Base-by-base conservation (phyloP, 1,139 yeast species). In the Lodderomyces elongisporus region DNA sequence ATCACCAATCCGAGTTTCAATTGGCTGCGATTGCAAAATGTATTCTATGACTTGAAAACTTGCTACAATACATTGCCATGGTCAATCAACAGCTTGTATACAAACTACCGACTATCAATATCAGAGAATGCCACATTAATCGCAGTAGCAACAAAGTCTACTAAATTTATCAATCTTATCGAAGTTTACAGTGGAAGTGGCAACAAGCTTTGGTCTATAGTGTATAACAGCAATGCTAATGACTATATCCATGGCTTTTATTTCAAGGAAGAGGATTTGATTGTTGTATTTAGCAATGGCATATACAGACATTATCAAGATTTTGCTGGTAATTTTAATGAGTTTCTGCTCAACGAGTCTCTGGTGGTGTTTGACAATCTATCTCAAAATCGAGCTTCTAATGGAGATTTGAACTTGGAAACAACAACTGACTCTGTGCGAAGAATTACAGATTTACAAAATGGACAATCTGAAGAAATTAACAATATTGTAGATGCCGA, bases 21-120 rank as follows among this genome's bases (percentile, higher is more conserved):
- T 33, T 80, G 88, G 88, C 85, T 79, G 52, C 63, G 72, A 45
- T 62, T 80, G 21, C 74, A 68, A 34, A 76, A 78, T 49, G 81
- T 77, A 3, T 79, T 69, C 48, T 82, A 82, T 46, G 61, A 77
- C 37, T 61, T 67, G 17, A 55, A 71, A 20, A 58, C 68, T 5
- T 63, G 76, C 35, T 73, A 69, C 43, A 65, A 62, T 3, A 42
- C 53, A 1, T 45, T 66, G 41, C 46, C 47, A 35, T 66, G 73
- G 73, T 40, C 61, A 16, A 45, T 64, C 24, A 60, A 58, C 10
- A 58, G 54, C 38, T 46, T 65, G 9, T 47, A 53, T 36, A 41
- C 54, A 27, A 57, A 61, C 38, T 54, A 53, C 40, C 47, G 43
- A 23, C 56, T 62, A 3, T 47, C 50, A 10, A 38, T 63, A 5